Evolutionary conservation across 345 rosid genomes (phyloP), one percentile per base, ranked within the genome.

Genomic region (Boechera divaricarpa): DNA sequence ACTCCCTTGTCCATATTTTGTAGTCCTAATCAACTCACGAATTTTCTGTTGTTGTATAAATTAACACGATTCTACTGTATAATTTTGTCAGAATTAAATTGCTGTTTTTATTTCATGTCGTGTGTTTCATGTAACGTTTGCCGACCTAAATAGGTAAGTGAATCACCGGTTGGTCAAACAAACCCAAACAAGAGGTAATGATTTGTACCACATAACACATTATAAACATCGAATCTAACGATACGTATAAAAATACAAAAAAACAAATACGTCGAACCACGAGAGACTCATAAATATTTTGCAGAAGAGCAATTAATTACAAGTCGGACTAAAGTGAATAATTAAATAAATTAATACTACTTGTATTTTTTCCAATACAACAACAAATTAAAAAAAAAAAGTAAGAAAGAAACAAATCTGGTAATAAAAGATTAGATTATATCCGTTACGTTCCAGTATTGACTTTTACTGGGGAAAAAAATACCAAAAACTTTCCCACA

Each of bases 361-460:
- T 38, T 41, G 32, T 63, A 28, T 24, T 72, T 15, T 38, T 29
- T 44, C 57, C 48, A 24, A 59, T 21, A 36, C 9, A 7, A 69
- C 13, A 67, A 33, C 1, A 7, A 42, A 21, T 21, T 21, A 21
- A 63, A 11, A 15, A 63, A 11, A 15, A 6, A 12, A 15, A 38
- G 3, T 0, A 3, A 38, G 8, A 8, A 26, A 29, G 24, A 9
- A 11, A 42, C 5, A 53, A 31, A 44, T 70, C 55, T 29, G 15
- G 61, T 62, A 38, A 61, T 48, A 47, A 67, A 61, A 67, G 31
- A 62, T 21, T 18, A 55, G 69, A 69, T 42, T 61, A 0, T 51
- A 76, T 69, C 75, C 70, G 65, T 76, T 76, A 69, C 57, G 53
- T 69, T 24, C 9, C 28, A 76, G 79, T 39, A 68, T 59, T 68